Evolutionary conservation across 345 rosid species (phyloP).

Genomic region (Balakata baccata): DNA sequence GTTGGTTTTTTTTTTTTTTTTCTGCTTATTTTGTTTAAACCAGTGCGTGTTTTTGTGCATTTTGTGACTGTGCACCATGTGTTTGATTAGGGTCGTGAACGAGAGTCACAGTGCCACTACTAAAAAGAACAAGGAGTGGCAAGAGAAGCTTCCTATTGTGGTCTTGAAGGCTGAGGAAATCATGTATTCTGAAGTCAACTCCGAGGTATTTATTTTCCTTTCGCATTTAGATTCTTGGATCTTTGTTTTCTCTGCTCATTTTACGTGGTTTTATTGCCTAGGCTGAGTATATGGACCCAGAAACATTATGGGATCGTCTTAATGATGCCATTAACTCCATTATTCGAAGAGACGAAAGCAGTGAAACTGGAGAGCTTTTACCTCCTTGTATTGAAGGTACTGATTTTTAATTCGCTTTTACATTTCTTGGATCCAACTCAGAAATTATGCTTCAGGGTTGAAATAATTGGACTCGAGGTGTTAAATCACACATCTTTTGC

Average conservation of each 20-base stretch:
- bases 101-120: conserved; percentile 61
- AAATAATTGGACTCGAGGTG: background rate
- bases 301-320: conserved; percentile 84
- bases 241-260: conserved; percentile 14
- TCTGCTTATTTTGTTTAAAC: conserved; percentile 3
- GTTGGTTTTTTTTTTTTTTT: conserved; percentile 21
- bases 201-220: conserved; percentile 57
- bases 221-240: conserved; percentile 18
- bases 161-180: conserved; percentile 88
- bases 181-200: conserved; percentile 94
- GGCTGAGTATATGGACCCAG: conserved; percentile 74
- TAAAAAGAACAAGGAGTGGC: conserved; percentile 89
- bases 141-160: conserved; percentile 77
- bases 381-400: conserved; percentile 99
- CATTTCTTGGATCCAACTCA: conserved; percentile 21
- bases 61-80: conserved; percentile 21
- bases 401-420: background rate
- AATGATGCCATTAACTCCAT: conserved; percentile 89
- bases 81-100: conserved; percentile 59
- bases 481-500: background rate
- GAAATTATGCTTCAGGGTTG: conserved; percentile 7
- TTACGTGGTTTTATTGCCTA: conserved; percentile 24
- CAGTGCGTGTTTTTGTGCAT: conserved; percentile 16
- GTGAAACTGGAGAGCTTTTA: conserved; percentile 78
- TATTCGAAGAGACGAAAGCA: conserved; percentile 81